Conservation (phyloP, 176 grass and related monocot species). For the Hyparrhenia diplandra region DNA sequence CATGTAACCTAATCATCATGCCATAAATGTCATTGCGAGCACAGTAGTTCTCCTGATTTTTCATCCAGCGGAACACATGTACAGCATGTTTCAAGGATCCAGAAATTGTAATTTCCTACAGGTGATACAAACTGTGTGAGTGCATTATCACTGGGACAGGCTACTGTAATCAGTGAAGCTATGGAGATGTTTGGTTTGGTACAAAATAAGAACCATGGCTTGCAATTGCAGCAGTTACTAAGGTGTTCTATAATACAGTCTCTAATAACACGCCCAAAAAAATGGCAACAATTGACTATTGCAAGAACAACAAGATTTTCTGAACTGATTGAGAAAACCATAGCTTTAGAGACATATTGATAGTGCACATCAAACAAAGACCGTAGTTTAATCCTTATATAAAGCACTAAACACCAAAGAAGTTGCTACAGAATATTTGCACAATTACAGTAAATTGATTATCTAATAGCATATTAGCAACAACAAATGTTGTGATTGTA, state of each 20-base stretch:
- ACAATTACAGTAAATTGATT: not conserved
- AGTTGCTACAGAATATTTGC: not conserved
- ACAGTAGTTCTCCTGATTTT: slow-evolving; percentile 83
- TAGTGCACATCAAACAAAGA: too few relatives aligned
- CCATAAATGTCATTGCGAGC: slow-evolving; percentile 73
- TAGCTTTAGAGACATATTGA: too few relatives aligned
- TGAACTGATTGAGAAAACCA: too few relatives aligned
- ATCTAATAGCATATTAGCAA: not conserved
- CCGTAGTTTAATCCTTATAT: too few relatives aligned
- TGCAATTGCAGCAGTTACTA: too few relatives aligned
- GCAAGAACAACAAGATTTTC: too few relatives aligned
- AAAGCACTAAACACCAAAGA: not conserved
- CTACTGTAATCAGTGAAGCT: too few relatives aligned
- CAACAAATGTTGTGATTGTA: not conserved
- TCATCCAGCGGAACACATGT: slow-evolving; percentile 93
- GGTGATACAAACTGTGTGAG: slow-evolving; percentile 23
- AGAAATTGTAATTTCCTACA: slow-evolving; percentile 65
- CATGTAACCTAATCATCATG: slow-evolving; percentile 81
- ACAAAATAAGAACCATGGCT: too few relatives aligned
- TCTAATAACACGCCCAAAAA: too few relatives aligned
- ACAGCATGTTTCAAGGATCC: slow-evolving; percentile 70
- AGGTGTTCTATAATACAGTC: too few relatives aligned
- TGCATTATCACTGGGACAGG: not conserved
- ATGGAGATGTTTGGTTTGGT: too few relatives aligned
- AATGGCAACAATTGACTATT: too few relatives aligned